Conservation (phyloP, 2,329 filamentous ascomycete species). For the Seiridium unicorne region DNA sequence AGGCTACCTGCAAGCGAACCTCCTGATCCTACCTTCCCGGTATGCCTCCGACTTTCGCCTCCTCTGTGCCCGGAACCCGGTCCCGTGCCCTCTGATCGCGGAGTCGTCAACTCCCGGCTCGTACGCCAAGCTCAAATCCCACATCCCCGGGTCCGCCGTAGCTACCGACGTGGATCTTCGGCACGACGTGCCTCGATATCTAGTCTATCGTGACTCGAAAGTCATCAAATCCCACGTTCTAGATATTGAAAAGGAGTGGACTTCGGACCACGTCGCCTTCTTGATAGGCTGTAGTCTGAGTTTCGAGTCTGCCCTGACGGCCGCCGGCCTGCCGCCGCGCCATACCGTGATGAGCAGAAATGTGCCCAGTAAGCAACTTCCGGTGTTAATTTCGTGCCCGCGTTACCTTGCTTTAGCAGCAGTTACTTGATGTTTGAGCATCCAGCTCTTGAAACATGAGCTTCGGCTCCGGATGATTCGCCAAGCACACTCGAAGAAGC, state of each 20-base stretch:
- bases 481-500: too few relatives aligned
- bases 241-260: slow-evolving; percentile 53
- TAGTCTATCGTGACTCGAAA: slow-evolving; percentile 51
- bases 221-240: slow-evolving; percentile 33
- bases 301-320: slow-evolving; percentile 57
- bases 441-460: too few relatives aligned
- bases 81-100: slow-evolving; percentile 60
- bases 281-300: slow-evolving; percentile 64
- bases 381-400: too few relatives aligned
- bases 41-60: slow-evolving; percentile 58
- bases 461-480: too few relatives aligned
- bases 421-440: too few relatives aligned
- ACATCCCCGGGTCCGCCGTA: slow-evolving; percentile 19
- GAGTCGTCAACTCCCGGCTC: slow-evolving; percentile 45
- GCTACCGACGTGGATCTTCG: slow-evolving; percentile 51
- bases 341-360: slow-evolving; percentile 48
- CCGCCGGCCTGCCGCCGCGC: slow-evolving; percentile 47
- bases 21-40: slow-evolving; percentile 55
- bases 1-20: slow-evolving; percentile 58
- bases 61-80: slow-evolving; percentile 60
- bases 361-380: slow-evolving; percentile 34
- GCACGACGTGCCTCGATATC: slow-evolving; percentile 56
- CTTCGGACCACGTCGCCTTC: slow-evolving; percentile 57
- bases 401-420: too few relatives aligned
- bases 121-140: slow-evolving; percentile 35